Percentiles rank a stretch among this genome's conserved stretches.
phyloP scores from a whole-genome alignment of 176 grass and related monocot species.

The Musa itinerans region DNA sequence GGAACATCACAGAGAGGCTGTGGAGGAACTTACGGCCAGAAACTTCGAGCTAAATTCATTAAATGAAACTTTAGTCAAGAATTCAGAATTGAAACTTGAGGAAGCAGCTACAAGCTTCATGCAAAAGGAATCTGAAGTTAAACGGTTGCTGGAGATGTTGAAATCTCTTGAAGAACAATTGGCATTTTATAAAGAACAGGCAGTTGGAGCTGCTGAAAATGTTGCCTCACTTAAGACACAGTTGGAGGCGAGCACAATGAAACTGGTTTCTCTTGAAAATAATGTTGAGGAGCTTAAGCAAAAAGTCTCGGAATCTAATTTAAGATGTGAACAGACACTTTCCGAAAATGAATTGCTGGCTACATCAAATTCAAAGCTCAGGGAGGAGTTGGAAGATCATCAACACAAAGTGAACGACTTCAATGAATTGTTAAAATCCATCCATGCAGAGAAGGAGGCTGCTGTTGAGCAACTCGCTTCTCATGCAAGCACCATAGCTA shows the following conservation, averaged over 20 bases:
- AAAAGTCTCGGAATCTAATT: slow-evolving; percentile 39
- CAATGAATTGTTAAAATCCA: slow-evolving; percentile 39
- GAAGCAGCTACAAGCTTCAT: slow-evolving; percentile 35
- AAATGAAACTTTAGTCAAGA: slow-evolving; percentile 65
- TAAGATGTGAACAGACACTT: slow-evolving; percentile 41
- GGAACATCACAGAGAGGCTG: slow-evolving; percentile 52
- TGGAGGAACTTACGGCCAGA: slow-evolving; percentile 61
- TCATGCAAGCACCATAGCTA: slow-evolving; percentile 6
- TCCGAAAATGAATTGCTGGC: slow-evolving; percentile 31
- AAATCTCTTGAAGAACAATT: slow-evolving; percentile 37
- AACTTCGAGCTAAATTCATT: slow-evolving; percentile 53
- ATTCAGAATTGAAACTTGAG: slow-evolving; percentile 59
- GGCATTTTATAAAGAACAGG: slow-evolving; percentile 43
- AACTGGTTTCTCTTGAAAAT: slow-evolving; percentile 47
- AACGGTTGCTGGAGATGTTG: slow-evolving; percentile 40
- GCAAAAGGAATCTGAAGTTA: slow-evolving; percentile 44
- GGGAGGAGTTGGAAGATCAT: slow-evolving; percentile 54
- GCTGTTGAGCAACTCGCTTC: slow-evolving; percentile 5
- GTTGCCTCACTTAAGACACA: slow-evolving; percentile 61
- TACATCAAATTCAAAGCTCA: slow-evolving; percentile 33
- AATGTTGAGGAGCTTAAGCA: slow-evolving; percentile 47
- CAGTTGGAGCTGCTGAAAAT: slow-evolving; percentile 41
- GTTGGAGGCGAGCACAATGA: slow-evolving; percentile 52
- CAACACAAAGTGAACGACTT: slow-evolving; percentile 35
- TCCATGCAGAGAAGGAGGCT: slow-evolving; percentile 13